Base-by-base conservation (phyloP, 2,329 filamentous ascomycete species). In the Botrytis pseudocinerea region DNA sequence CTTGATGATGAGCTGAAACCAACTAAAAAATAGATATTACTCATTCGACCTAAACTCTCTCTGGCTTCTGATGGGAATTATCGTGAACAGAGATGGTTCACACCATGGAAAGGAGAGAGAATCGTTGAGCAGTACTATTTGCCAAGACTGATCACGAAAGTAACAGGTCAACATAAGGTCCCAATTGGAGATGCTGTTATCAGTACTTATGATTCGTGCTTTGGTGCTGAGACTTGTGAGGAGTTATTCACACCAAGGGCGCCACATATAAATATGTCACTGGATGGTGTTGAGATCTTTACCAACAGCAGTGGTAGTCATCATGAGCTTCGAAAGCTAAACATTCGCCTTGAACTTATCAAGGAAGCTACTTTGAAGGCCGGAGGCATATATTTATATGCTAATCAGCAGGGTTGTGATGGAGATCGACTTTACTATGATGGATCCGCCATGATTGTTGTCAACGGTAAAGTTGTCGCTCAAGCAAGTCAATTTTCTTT, bases 31-130 rank as follows among this genome's bases (percentile, higher is more conserved):
- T 89, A 91, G 82, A 90, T 95, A 32, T 82, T 94, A 28, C 84
- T 91, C 73, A 91, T 96, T 73, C 85, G 92, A 18, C 92, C 92
- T 0, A 94, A 94, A 82, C 85, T 93, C 75, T 90, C 85, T 78
- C 85, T 94, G 9, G 91, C 91, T 65, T 91, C 92, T 74, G 90
- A 93, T 80, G 92, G 91, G 2, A 92, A 90, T 76, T 90, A 88
- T 79, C 82, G 87, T 42, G 89, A 91, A 78, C 86, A 86, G 82
- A 82, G 88, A 25, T 86, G 89, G 80, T 93, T 92, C 78, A 89
- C 87, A 20, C 1, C 90, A 0, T 92, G 91, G 90, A 83, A 85
- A 70, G 83, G 87, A 7, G 85, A 85, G 1, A 84, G 86, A 28
- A 82, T 88, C 40, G 84, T 88, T 0, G 91, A 94, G 78, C 84